A percentile compares a stretch with the other conserved stretches of the same genome.
Evolutionary conservation across 2,329 filamentous ascomycete genomes (phyloP).

Genomic region (Colletotrichum orchidophilum): DNA sequence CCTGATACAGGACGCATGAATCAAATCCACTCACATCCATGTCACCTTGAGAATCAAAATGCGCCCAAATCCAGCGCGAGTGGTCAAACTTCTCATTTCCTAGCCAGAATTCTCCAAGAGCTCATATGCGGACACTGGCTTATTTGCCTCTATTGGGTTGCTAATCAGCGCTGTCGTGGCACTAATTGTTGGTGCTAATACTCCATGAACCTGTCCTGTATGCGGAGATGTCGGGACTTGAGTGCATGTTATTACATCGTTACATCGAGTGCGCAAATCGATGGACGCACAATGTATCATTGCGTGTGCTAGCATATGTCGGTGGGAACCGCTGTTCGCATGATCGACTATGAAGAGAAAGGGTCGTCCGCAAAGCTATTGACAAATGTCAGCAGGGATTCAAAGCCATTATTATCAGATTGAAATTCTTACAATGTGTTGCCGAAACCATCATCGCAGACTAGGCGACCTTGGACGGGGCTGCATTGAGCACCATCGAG

Average conservation of each 20-base stretch:
- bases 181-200: not conserved
- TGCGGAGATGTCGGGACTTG: not conserved
- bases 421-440: conserved; percentile 20
- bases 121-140: not conserved
- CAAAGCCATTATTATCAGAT: not conserved
- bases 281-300: not conserved
- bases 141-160: not conserved
- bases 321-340: not conserved
- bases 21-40: not conserved
- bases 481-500: conserved; percentile 21
- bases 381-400: not conserved
- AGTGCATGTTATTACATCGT: no score
- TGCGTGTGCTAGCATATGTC: not conserved
- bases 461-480: conserved; percentile 21
- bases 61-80: not conserved
- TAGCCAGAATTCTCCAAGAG: not conserved
- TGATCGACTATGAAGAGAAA: conserved; percentile 9
- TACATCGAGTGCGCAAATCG: no score
- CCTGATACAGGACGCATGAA: not conserved
- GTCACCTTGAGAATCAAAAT: not conserved
- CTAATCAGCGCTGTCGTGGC: not conserved
- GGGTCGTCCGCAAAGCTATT: conserved; percentile 22
- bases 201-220: not conserved
- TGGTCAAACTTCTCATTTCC: not conserved
- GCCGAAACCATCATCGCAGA: conserved; percentile 19